Base-by-base conservation (phyloP, 495 filamentous ascomycete genomes). In the Trichoderma erinaceum region DNA sequence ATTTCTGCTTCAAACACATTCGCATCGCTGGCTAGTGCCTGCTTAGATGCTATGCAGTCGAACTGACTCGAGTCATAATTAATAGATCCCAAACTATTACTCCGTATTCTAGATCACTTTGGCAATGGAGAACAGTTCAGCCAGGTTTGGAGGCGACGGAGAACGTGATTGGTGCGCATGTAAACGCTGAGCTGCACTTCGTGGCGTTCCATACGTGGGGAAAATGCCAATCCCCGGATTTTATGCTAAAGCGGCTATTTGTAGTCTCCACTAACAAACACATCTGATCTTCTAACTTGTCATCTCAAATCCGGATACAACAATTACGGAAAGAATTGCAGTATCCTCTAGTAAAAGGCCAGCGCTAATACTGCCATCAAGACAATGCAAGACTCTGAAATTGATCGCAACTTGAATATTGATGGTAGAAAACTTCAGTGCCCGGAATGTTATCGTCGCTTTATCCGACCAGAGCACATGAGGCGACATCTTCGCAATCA, bases 401-500 rank as follows among this genome's bases (percentile, higher is more conserved):
- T 18, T 15, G 4, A 15, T 48, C 18, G 6, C 7, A 0, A 2
- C 25, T 48, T 6, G 44, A 48, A 65, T 65, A 13, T 21, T 4
- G 32, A 67, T 63, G 68, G 72, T 67, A 71, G 75, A 46, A 73
- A 74, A 69, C 73, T 76, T 41, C 72, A 80, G 75, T 87, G 85
- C 68, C 77, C 78, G 5, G 76, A 81, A 41, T 87, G 85, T 66
- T 75, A 79, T 58, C 84, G 79, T 27, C 84, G 83, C 12, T 92
- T 92, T 72, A 85, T 87, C 50, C 78, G 89, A 71, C 81, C 87
- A 21, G 89, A 92, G 72, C 89, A 92, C 76, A 74, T 92, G 52
- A 92, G 90, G 75, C 81, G 89, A 41, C 89, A 92, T 75, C 79
- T 89, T 69, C 83, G 89, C 50, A 89, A 87, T 63, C 89, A 92